Conservation (phyloP, 176 grass and related monocot species). For the Melocanna baccifera region DNA sequence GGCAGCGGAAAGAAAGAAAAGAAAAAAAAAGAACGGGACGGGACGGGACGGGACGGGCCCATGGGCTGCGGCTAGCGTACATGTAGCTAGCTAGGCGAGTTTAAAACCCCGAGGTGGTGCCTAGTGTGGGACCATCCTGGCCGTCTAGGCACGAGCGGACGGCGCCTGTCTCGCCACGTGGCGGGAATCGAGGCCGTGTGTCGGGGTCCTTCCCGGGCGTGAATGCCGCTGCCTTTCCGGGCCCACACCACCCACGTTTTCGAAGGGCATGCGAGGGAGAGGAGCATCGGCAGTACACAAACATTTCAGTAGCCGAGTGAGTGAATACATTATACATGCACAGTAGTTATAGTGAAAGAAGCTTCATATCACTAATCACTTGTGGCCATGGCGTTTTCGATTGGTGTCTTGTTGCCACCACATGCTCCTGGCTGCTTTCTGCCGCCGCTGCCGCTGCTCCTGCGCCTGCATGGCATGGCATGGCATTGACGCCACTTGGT, state of each 20-base stretch:
- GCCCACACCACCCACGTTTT: background rate
- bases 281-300: background rate
- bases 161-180: slow-evolving; percentile 40
- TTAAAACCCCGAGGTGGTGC: slow-evolving; percentile 13
- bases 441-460: background rate
- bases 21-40: background rate
- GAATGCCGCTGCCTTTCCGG: slow-evolving; percentile 14
- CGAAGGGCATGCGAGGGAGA: background rate
- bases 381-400: slow-evolving; percentile 26
- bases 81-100: background rate
- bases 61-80: background rate
- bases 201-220: background rate
- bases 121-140: slow-evolving; percentile 37
- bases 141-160: slow-evolving; percentile 42
- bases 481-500: slow-evolving; percentile 35
- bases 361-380: slow-evolving; percentile 25
- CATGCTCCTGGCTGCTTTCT: background rate
- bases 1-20: background rate
- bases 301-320: background rate
- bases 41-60: slow-evolving; percentile 1
- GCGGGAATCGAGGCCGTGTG: slow-evolving; percentile 19
- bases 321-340: background rate
- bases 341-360: slow-evolving; percentile 32
- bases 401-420: slow-evolving; percentile 31
- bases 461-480: slow-evolving; percentile 21